Conservation (phyloP, 2,329 filamentous ascomycete species). For the Lecanicillium sp. region DNA sequence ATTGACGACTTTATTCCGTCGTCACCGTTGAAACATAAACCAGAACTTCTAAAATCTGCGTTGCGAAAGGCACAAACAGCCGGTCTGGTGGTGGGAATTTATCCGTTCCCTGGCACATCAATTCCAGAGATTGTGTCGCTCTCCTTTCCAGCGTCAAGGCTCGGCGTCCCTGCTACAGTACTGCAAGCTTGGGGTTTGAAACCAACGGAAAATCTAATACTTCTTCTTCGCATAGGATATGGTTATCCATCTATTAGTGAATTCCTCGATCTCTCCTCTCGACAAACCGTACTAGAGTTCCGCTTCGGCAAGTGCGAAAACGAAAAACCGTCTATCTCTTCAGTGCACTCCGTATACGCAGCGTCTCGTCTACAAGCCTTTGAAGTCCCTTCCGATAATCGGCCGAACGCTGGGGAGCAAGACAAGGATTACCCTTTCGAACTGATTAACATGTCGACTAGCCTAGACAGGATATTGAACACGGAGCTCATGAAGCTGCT, state of each 20-base stretch:
- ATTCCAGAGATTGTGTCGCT: conserved; percentile 47
- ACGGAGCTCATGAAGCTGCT: conserved; percentile 1
- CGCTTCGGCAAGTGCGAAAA: conserved; percentile 61
- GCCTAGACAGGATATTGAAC: conserved; percentile 2
- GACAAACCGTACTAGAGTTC: conserved; percentile 38
- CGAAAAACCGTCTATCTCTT: conserved; percentile 60
- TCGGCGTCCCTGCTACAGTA: conserved; percentile 67
- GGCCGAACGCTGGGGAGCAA: not conserved
- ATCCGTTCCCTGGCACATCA: conserved; percentile 37
- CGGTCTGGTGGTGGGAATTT: conserved; percentile 63
- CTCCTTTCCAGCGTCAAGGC: conserved; percentile 60
- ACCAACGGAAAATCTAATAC: conserved; percentile 59
- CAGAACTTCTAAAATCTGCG: conserved; percentile 35
- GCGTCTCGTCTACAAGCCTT: conserved; percentile 9
- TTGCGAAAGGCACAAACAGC: conserved; percentile 50
- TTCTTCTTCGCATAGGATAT: conserved; percentile 59
- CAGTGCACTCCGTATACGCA: conserved; percentile 45
- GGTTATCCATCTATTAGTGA: conserved; percentile 54
- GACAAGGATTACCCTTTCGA: not conserved
- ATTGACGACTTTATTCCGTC: conserved; percentile 21
- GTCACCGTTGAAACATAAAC: not conserved
- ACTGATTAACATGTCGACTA: conserved; percentile 6
- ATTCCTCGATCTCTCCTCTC: conserved; percentile 33
- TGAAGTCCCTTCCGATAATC: not conserved
- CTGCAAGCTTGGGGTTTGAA: conserved; percentile 71